Conservation (phyloP, 306 rosid genomes). For the Trifolium repens region DNA sequence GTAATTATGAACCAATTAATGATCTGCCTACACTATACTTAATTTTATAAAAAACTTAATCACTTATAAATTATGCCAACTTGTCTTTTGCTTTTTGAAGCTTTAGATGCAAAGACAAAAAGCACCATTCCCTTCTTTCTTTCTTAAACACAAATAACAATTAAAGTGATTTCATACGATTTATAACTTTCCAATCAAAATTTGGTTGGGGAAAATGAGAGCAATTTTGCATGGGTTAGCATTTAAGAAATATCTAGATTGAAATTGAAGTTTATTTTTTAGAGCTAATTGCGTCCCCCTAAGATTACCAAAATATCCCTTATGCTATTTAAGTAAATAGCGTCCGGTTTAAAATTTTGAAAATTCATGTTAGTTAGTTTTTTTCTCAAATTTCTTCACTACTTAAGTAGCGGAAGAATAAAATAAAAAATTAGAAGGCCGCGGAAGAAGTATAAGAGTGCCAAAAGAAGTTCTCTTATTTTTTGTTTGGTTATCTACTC, state of each 20-base stretch:
- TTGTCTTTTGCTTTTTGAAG: slow-evolving; percentile 32
- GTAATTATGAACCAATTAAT: slow-evolving; percentile 27
- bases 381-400: no score
- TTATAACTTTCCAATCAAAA: neutral
- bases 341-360: no score
- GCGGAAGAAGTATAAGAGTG: no score
- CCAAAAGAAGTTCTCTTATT: no score
- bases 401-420: no score
- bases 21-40: slow-evolving; percentile 17
- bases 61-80: neutral
- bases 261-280: neutral
- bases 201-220: neutral
- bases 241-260: neutral
- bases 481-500: no score
- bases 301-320: no score
- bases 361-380: no score
- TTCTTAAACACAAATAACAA: neutral
- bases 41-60: neutral
- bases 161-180: neutral
- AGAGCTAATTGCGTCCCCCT: no score
- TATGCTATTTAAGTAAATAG: no score
- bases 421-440: no score
- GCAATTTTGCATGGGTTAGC: neutral
- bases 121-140: slow-evolving; percentile 15
- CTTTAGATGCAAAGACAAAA: slow-evolving; percentile 37